Base-by-base conservation (phyloP, 768 basidiomycete genomes). In the Psilocybe tampanensis region DNA sequence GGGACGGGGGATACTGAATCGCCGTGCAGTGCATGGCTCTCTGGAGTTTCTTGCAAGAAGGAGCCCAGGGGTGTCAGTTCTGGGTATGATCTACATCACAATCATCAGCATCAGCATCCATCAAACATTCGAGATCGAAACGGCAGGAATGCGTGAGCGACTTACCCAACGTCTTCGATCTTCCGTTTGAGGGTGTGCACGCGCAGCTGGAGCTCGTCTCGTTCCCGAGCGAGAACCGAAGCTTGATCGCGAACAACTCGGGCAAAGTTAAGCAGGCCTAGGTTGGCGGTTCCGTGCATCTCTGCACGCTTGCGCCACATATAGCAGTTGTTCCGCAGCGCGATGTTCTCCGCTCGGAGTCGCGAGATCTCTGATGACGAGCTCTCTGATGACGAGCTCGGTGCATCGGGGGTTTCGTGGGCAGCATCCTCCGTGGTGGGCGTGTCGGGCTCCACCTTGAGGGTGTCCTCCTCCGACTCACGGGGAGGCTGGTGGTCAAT, bases 301-400 rank as follows among this genome's bases (percentile, higher is more conserved):
- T 82, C 81, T 41, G 81, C 81, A 36, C 80, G 76, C 47, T 73
- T 76, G 34, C 77, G 74, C 80, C 80, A 82, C 66, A 76, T 70
- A 12, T 63, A 71, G 58, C 77, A 80, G 49, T 76, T 72, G 43
- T 68, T 68, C 19, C 73, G 71, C n/a, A 83, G 69, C 0, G 77
- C 72, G 39, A 67, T 60, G 62, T 80, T 77, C 57, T 82, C 80
- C 17, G 78, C 74, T 22, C 70, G 69, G n/a, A 80, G 70, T 23
- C 78, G 72, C 22, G 70, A 68, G 47, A 74, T 70, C 56, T 80
- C 78, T 7, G 67, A 66, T 18, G 70, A 52, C 19, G 54, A 12
- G 7, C 57, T 41, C 19, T 80, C 78, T 7, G 67, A 66, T 18
- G 70, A 52, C 19, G 54, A 12, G 7, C 57, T 41, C 19, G 59